Conservation (phyloP, 345 rosid genomes). For the Zanthoxylum bungeanum region DNA sequence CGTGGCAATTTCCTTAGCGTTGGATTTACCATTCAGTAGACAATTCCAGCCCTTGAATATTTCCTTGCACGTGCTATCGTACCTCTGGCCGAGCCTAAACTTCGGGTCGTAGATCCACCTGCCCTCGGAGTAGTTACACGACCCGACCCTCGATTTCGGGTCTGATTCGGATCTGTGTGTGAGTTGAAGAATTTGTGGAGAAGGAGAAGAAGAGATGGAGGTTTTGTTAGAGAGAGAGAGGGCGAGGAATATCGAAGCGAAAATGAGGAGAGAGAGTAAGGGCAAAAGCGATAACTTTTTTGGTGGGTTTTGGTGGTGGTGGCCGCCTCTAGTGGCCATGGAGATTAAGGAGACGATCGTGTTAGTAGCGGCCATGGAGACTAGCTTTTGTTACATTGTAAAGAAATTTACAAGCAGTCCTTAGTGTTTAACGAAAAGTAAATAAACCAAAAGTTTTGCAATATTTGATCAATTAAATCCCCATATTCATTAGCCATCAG, state of each 20-base stretch:
- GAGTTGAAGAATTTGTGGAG: slow-evolving; percentile 20
- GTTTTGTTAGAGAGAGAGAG: slow-evolving; percentile 49
- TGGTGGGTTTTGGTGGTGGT: neutral
- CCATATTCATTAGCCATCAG: too few relatives aligned
- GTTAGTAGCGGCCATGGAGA: too few relatives aligned
- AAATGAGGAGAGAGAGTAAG: slow-evolving; percentile 54
- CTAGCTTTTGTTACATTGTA: too few relatives aligned
- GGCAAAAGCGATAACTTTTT: slow-evolving; percentile 56
- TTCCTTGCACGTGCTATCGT: slow-evolving; percentile 73
- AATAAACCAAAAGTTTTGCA: too few relatives aligned
- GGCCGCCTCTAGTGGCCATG: neutral
- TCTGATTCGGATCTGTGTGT: slow-evolving; percentile 3
- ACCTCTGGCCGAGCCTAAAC: slow-evolving; percentile 26
- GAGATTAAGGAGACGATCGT: neutral
- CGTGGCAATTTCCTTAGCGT: slow-evolving; percentile 45
- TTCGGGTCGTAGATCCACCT: slow-evolving; percentile 71
- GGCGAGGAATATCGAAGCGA: slow-evolving; percentile 52
- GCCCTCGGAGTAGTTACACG: slow-evolving; percentile 73
- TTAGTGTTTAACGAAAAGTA: too few relatives aligned
- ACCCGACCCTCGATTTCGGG: neutral
- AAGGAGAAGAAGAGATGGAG: slow-evolving; percentile 43
- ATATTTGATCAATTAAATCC: too few relatives aligned
- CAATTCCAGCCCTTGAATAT: slow-evolving; percentile 98
- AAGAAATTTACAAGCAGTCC: too few relatives aligned
- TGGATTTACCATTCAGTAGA: slow-evolving; percentile 59